These are phyloP conservation scores for Areca catechu DNA, from an alignment of 176 grass and related monocot genomes.

Conservation along the genomic window DNA sequence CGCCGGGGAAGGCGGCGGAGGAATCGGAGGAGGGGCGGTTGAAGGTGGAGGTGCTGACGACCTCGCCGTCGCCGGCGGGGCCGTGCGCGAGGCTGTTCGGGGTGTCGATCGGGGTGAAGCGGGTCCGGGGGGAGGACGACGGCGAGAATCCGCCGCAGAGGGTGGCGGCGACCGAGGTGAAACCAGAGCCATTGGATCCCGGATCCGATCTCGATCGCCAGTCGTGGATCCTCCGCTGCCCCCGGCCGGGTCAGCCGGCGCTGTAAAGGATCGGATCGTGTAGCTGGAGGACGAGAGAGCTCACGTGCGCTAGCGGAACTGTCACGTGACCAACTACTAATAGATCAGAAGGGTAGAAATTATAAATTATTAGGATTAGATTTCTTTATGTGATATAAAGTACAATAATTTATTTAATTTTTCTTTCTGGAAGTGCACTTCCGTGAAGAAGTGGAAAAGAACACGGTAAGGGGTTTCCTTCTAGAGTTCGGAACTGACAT, in stretches of 20 bases:
- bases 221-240: constrained; percentile 4
- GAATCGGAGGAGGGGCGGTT: not conserved
- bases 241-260: not conserved
- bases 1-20: not conserved
- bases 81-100: too few relatives aligned
- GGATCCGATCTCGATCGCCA: not conserved
- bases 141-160: not conserved
- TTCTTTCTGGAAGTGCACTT: too few relatives aligned
- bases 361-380: too few relatives aligned
- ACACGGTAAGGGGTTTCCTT: too few relatives aligned
- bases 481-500: too few relatives aligned
- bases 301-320: not conserved
- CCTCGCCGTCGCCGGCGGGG: too few relatives aligned
- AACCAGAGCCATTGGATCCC: constrained; percentile 2
- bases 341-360: too few relatives aligned
- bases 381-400: too few relatives aligned
- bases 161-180: not conserved
- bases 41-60: too few relatives aligned
- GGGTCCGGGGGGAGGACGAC: not conserved
- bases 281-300: not conserved
- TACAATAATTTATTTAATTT: too few relatives aligned
- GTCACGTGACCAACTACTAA: not conserved
- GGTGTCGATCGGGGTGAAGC: too few relatives aligned
- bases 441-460: too few relatives aligned
- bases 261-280: not conserved